Conservation (phyloP, 768 basidiomycete genomes). For the Agaricus sinodeliciosus region DNA sequence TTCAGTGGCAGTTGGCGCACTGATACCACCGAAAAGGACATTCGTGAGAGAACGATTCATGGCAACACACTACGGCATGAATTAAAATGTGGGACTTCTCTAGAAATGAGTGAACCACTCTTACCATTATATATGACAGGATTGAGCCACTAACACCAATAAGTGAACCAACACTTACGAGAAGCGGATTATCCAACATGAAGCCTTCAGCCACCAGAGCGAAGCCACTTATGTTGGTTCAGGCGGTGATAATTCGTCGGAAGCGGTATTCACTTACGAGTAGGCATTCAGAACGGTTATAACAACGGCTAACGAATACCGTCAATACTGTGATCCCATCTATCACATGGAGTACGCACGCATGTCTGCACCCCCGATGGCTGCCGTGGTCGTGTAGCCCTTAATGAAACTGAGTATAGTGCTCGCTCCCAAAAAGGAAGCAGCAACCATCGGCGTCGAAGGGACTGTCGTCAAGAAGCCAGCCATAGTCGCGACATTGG, state of each 20-base stretch:
- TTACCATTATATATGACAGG: constrained; percentile 87
- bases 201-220: constrained; percentile 90
- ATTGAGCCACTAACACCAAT: constrained; percentile 91
- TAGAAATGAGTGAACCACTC: constrained; percentile 13
- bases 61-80: constrained; percentile 62
- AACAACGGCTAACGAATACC: constrained; percentile 57
- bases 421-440: constrained; percentile 70
- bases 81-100: background rate
- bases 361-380: constrained; percentile 94
- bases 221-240: constrained; percentile 45
- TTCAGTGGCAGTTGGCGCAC: constrained; percentile 45
- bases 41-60: constrained; percentile 87
- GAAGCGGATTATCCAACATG: constrained; percentile 82
- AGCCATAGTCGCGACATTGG: constrained; percentile 68
- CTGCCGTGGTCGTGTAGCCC: constrained; percentile 82
- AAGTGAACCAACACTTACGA: constrained; percentile 79
- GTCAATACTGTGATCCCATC: constrained; percentile 9
- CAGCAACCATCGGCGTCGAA: constrained; percentile 66
- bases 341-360: constrained; percentile 42
- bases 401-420: constrained; percentile 76
- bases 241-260: background rate
- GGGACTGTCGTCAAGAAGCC: constrained; percentile 71
- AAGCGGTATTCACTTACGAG: constrained; percentile 34
- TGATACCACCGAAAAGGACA: constrained; percentile 85
- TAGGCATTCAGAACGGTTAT: constrained; percentile 90